A percentile compares a stretch with the other conserved stretches of the same genome.
Evolutionary conservation across 2,329 filamentous ascomycete genomes (phyloP).

Genomic region (Xylaria arbuscula): DNA sequence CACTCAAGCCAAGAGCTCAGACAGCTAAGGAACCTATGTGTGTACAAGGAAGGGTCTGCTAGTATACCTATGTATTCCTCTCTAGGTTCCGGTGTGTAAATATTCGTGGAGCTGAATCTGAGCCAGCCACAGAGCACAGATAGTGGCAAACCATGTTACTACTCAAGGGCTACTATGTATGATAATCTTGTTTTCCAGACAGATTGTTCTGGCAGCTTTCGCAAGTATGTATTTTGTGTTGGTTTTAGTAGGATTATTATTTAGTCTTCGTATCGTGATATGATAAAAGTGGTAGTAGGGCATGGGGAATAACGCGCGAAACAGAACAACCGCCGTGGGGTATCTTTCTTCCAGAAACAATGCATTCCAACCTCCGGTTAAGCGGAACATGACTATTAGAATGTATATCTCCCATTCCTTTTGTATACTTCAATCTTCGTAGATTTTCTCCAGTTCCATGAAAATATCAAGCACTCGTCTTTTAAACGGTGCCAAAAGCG

Average conservation of each 20-base stretch:
- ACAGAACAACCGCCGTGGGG: conserved; percentile 39
- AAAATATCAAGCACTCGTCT: conserved; percentile 21
- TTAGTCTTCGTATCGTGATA: conserved; percentile 23
- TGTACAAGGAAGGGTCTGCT: neutral
- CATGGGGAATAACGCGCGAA: conserved; percentile 27
- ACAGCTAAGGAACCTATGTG: conserved; percentile 19
- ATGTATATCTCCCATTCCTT: conserved; percentile 23
- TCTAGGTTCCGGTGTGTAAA: neutral
- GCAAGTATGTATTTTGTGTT: neutral
- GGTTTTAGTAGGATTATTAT: conserved; percentile 34
- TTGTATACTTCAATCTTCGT: conserved; percentile 28
- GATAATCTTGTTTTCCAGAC: neutral
- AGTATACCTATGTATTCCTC: neutral
- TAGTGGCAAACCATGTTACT: neutral
- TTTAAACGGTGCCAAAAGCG: conserved; percentile 7
- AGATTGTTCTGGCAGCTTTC: neutral
- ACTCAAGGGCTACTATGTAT: no score
- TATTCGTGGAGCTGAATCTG: conserved; percentile 7
- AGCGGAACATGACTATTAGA: conserved; percentile 28
- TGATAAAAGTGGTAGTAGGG: conserved; percentile 23
- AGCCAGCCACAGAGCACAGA: conserved; percentile 9
- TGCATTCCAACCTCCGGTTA: conserved; percentile 35
- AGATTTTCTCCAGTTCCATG: conserved; percentile 27
- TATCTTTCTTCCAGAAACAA: conserved; percentile 40
- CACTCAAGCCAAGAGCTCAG: neutral